Evolutionary conservation across 208 protist genomes (phyloP).

Genomic region (Lotmaria passim): DNA sequence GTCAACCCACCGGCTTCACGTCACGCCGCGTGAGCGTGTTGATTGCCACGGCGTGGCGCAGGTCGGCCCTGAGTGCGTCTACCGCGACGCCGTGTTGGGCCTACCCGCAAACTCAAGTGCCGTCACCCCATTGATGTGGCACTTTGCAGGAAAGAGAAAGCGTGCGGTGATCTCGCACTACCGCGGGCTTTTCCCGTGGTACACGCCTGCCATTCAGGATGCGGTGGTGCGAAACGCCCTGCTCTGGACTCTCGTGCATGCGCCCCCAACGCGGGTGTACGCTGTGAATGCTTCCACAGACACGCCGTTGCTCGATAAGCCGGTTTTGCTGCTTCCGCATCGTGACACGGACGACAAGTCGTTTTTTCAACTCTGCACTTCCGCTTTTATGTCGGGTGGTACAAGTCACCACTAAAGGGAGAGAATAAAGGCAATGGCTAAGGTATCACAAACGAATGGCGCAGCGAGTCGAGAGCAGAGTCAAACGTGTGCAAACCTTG

Average conservation of each 20-base stretch:
- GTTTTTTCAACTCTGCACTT: constrained; percentile 14
- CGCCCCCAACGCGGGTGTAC: constrained; percentile 18
- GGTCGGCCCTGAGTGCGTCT: neutral
- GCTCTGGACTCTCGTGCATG: constrained; percentile 17
- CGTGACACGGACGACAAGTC: neutral
- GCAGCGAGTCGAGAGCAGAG: too few species aligned
- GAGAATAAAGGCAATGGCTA: too few species aligned
- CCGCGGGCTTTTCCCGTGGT: constrained; percentile 21
- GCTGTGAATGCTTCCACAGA: neutral
- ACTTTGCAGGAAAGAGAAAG: constrained; percentile 16
- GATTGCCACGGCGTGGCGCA: constrained; percentile 4
- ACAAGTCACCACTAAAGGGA: neutral
- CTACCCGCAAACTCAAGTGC: neutral
- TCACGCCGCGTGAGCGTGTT: constrained; percentile 12
- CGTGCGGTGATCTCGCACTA: constrained; percentile 14
- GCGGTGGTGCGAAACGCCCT: constrained; percentile 9
- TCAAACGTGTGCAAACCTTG: too few species aligned
- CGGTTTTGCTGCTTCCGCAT: constrained; percentile 11
- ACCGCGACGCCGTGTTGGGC: constrained; percentile 12
- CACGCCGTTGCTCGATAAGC: neutral
- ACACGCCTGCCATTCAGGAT: constrained; percentile 8
- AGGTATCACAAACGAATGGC: too few species aligned
- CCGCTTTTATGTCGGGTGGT: constrained; percentile 12
- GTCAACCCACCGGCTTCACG: neutral
- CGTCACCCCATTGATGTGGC: constrained; percentile 14